phyloP scores from a whole-genome alignment of 2,329 filamentous ascomycete species.

The Paecilomyces sp. region DNA sequence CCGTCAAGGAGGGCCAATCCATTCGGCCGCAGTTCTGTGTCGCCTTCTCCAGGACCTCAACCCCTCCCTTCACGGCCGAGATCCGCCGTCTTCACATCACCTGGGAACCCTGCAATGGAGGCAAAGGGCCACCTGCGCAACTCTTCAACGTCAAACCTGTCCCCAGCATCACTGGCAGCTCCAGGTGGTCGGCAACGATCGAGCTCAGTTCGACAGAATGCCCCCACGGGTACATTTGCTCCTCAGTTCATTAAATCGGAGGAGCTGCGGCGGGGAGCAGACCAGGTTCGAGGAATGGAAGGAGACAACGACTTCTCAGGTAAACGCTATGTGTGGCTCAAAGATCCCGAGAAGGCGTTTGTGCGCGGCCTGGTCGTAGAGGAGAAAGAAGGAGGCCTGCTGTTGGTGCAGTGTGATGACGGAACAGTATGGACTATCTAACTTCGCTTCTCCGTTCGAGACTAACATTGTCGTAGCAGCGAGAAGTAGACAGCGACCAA shows the following conservation, averaged over 20 bases:
- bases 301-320: conserved; percentile 98
- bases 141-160: conserved; percentile 58
- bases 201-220: conserved; percentile 59
- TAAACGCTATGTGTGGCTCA: conserved; percentile 96
- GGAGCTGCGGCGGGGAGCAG: conserved; percentile 55
- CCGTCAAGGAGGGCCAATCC: conserved; percentile 73
- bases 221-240: conserved; percentile 74
- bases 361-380: conserved; percentile 88
- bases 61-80: conserved; percentile 53
- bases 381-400: conserved; percentile 60
- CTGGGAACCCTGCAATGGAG: conserved; percentile 31
- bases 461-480: conserved; percentile 54
- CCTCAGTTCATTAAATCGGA: conserved; percentile 93
- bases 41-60: conserved; percentile 56
- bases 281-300: conserved; percentile 66
- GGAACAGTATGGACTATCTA: conserved; percentile 55
- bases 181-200: conserved; percentile 40
- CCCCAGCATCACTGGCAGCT: conserved; percentile 37
- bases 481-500: conserved; percentile 74
- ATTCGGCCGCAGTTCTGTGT: conserved; percentile 61
- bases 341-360: conserved; percentile 79
- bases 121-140: conserved; percentile 57
- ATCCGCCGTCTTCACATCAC: conserved; percentile 65
- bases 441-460: conserved; percentile 8
- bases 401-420: conserved; percentile 90